Base-by-base conservation (phyloP, 441 rosid genomes). In the Pelargonium fulgidum region DNA sequence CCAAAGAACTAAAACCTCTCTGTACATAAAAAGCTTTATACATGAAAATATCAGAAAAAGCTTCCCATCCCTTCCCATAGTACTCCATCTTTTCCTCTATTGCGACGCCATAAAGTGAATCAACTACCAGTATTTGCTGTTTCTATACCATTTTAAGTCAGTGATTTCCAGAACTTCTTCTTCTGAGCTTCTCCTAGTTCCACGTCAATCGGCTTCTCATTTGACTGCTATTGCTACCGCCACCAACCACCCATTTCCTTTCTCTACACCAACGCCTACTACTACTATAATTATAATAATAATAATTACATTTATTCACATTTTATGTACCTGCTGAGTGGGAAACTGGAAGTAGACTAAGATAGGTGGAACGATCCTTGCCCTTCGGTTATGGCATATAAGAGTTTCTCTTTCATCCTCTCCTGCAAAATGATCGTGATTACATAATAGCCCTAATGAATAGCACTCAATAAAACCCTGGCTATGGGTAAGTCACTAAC, bases 331-430 rank as follows among this genome's bases (percentile, higher is more conserved):
- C 78, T 20, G 7, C 62, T 33, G 5, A 2, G 56, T 39, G 20
- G 19, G 61, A 67, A 48, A 24, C 12, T 16, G 29, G 70, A 75
- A 9, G 48, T 71, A 67, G 9, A 36, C 82, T 86, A 91, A 0
- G 99, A 94, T 62, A 95, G 97, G 76, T 92, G 99, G 84, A 95
- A 95, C 4, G 98, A 90, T 68, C 99, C 98, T 79, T 90, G 99
- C 48, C 99, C 99, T 83, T 95, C 99, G 1, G 86, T 90, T 79
- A 95, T 89, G 22, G 98, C 99, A 75, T 89, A 92, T 64, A 92
- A 42, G 12, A 95, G 86, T 80, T 88, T 95, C 85, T 90, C 98
- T 83, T 78, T 90, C 98, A 90, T 89, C 85, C 75, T 92, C 71
- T 92, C 99, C 99, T 95, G 93, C 80, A 85, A 61, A 70, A 65